These are phyloP conservation scores for Sideroxylon spinosum DNA, from an alignment of 179 eudicot genomes.

Conservation along the genomic window DNA sequence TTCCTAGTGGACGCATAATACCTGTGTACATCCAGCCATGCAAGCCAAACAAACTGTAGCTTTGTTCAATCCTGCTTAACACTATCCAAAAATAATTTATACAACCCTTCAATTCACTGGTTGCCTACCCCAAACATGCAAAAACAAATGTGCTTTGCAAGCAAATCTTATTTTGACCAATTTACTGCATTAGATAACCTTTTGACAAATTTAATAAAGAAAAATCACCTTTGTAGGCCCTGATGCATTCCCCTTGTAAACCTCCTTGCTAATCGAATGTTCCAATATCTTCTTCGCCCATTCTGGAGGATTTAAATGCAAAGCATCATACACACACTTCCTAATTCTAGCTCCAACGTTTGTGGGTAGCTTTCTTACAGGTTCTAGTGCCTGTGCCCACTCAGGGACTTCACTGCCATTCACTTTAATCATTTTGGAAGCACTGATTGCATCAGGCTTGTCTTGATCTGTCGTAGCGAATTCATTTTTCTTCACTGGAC, in stretches of 20 bases:
- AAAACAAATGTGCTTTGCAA: not conserved
- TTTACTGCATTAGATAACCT: not conserved
- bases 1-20: not conserved
- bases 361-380: slow-evolving; percentile 85
- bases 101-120: slow-evolving; percentile 2
- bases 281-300: slow-evolving; percentile 78
- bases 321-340: slow-evolving; percentile 70
- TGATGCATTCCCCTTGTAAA: slow-evolving; percentile 95
- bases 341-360: slow-evolving; percentile 97
- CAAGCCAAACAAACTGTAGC: slow-evolving; percentile 5
- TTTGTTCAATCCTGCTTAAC: not conserved
- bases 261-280: slow-evolving; percentile 88
- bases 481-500: slow-evolving; percentile 43
- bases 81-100: not conserved
- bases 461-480: slow-evolving; percentile 37
- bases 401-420: slow-evolving; percentile 52
- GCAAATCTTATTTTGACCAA: not conserved
- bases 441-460: slow-evolving; percentile 41
- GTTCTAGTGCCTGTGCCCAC: slow-evolving; percentile 84
- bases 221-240: slow-evolving; percentile 90
- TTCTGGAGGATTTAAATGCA: slow-evolving; percentile 71
- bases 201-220: not conserved
- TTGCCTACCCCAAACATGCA: not conserved
- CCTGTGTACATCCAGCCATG: not conserved
- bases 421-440: slow-evolving; percentile 25